Conservation (phyloP, 164 flowering plant genomes). For the Stephania cephalantha region DNA sequence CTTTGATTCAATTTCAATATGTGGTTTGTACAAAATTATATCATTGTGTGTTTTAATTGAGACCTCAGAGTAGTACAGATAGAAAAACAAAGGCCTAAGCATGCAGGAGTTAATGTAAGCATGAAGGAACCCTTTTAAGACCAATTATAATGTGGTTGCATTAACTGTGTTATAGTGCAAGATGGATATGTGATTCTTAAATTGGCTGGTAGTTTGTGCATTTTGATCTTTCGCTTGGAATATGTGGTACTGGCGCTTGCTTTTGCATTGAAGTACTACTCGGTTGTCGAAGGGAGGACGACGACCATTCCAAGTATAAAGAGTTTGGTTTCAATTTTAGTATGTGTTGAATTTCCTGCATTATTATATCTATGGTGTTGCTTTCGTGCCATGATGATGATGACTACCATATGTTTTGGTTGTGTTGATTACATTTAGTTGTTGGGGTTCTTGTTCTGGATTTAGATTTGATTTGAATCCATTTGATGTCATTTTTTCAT, state of each 20-base stretch:
- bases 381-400: no score
- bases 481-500: background rate
- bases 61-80: no score
- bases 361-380: no score
- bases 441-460: background rate
- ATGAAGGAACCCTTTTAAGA: no score
- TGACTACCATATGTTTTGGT: background rate
- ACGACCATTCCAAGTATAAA: constrained; percentile 40
- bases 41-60: no score
- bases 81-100: no score
- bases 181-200: constrained; percentile 55
- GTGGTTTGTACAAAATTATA: no score
- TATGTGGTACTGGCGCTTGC: constrained; percentile 58
- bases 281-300: constrained; percentile 37
- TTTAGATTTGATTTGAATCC: background rate
- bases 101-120: no score
- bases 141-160: no score
- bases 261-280: constrained; percentile 52
- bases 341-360: no score
- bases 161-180: constrained; percentile 61
- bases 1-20: no score
- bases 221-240: constrained; percentile 50
- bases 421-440: background rate
- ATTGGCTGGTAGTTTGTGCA: constrained; percentile 47
- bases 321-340: background rate